A percentile compares a stretch with the other conserved stretches of the same genome.
Conservation (phyloP, 495 filamentous ascomycete genomes). For the Cercophora newfieldiana region DNA sequence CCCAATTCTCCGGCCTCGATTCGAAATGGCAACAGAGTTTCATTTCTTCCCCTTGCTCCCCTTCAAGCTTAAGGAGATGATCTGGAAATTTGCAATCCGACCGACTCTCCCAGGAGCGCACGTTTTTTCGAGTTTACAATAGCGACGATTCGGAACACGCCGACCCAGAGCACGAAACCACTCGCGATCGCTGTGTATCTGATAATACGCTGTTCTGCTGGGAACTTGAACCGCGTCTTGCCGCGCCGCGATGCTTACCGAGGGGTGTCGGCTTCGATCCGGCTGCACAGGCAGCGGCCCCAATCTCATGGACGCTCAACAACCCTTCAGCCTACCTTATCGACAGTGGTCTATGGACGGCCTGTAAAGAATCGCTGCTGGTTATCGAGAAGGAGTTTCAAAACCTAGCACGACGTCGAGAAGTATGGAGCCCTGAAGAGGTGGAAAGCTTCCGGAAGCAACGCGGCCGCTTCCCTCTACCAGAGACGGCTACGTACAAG, state of each 20-base stretch:
- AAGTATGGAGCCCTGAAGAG: slow-evolving; percentile 8
- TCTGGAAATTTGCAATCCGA: slow-evolving; percentile 18
- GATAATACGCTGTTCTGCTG: not conserved
- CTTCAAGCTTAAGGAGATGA: slow-evolving; percentile 12
- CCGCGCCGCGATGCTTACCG: slow-evolving; percentile 18
- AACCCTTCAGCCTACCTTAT: slow-evolving; percentile 19
- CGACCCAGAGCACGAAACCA: slow-evolving; percentile 9
- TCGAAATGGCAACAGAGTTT: slow-evolving; percentile 14
- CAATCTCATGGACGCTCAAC: slow-evolving; percentile 17
- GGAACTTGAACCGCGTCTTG: not conserved
- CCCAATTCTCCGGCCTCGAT: too few species aligned
- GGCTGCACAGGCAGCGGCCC: slow-evolving; percentile 9
- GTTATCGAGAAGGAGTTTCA: slow-evolving; percentile 18
- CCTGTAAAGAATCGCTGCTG: slow-evolving; percentile 17
- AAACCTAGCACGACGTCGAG: not conserved
- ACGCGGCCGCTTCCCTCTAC: slow-evolving; percentile 9
- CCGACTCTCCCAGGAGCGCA: slow-evolving; percentile 20
- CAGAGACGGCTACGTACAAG: slow-evolving; percentile 8
- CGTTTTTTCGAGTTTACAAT: slow-evolving; percentile 12
- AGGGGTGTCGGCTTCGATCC: slow-evolving; percentile 1
- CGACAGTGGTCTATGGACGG: slow-evolving; percentile 19
- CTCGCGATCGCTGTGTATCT: not conserved
- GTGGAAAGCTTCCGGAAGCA: not conserved
- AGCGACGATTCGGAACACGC: not conserved
- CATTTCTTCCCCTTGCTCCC: slow-evolving; percentile 16